Percentiles rank a stretch among this genome's conserved stretches.
Conservation (phyloP, 2,329 filamentous ascomycete genomes). For the Gnomoniopsis smithogilvyi region DNA sequence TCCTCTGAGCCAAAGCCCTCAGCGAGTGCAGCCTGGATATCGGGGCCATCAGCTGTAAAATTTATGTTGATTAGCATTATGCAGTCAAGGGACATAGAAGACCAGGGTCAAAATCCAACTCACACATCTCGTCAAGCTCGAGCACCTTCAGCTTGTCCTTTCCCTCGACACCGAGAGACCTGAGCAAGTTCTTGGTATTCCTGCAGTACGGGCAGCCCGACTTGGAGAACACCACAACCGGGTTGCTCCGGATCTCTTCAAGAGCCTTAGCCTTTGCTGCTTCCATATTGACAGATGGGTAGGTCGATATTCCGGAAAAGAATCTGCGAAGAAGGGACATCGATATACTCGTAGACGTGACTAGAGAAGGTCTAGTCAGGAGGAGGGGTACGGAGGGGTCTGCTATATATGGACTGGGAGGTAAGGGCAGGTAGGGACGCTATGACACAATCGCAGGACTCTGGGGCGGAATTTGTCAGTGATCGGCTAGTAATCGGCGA, state of each 20-base stretch:
- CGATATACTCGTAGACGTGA: conserved; percentile 22
- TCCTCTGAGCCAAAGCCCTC: no score
- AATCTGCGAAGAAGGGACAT: conserved; percentile 71
- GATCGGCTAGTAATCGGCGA: no score
- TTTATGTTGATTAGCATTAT: no score
- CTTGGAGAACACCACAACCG: conserved; percentile 95
- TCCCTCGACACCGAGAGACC: background rate
- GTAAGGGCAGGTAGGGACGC: no score
- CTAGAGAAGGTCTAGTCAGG: no score
- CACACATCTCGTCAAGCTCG: conserved; percentile 84
- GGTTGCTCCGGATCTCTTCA: conserved; percentile 85
- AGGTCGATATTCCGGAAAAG: conserved; percentile 49
- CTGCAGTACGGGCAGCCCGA: conserved; percentile 93
- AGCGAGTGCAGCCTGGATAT: conserved; percentile 28
- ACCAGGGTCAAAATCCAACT: conserved; percentile 31
- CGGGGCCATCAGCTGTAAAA: no score
- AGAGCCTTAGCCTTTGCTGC: conserved; percentile 78
- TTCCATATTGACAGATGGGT: conserved; percentile 70
- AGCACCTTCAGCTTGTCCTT: conserved; percentile 41
- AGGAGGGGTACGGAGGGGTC: no score
- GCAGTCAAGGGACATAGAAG: no score
- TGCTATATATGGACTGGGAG: no score
- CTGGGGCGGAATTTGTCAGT: no score
- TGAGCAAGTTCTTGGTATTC: conserved; percentile 67
- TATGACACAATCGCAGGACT: no score